These are phyloP conservation scores for Acanthamoeba lugdunensis DNA, from an alignment of 208 protist species.

Conservation along the genomic window DNA sequence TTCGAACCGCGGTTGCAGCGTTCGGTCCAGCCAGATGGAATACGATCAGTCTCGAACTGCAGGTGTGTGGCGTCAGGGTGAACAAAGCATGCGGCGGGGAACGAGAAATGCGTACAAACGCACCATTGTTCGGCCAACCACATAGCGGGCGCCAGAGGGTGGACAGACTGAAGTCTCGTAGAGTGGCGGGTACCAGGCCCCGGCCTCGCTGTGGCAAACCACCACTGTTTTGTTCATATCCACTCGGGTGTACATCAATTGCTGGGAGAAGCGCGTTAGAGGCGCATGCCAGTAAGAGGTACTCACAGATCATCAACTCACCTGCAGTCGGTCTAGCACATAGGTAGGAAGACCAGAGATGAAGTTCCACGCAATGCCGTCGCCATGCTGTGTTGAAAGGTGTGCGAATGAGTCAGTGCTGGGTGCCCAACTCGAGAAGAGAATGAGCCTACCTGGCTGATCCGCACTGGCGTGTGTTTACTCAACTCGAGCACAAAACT, in stretches of 20 bases:
- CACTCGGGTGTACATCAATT: not conserved
- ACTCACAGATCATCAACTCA: not conserved
- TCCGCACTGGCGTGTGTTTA: constrained; percentile 10
- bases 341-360: not conserved
- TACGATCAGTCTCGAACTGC: constrained; percentile 74
- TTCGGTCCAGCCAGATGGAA: constrained; percentile 59
- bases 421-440: not conserved
- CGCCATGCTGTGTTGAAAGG: constrained; percentile 48
- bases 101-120: not conserved
- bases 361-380: constrained; percentile 8
- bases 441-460: not conserved
- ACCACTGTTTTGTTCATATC: constrained; percentile 35
- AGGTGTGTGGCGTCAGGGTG: not conserved
- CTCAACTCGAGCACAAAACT: constrained; percentile 65
- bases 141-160: constrained; percentile 25
- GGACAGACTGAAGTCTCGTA: constrained; percentile 69
- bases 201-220: constrained; percentile 74
- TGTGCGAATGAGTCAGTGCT: not conserved
- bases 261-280: not conserved
- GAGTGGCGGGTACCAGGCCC: constrained; percentile 69
- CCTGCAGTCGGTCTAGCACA: not conserved
- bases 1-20: constrained; percentile 64
- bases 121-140: constrained; percentile 64
- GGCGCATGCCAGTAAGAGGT: not conserved
- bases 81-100: not conserved